Conservation (phyloP, 2,329 filamentous ascomycete genomes). For the Fusarium sulawesiense region DNA sequence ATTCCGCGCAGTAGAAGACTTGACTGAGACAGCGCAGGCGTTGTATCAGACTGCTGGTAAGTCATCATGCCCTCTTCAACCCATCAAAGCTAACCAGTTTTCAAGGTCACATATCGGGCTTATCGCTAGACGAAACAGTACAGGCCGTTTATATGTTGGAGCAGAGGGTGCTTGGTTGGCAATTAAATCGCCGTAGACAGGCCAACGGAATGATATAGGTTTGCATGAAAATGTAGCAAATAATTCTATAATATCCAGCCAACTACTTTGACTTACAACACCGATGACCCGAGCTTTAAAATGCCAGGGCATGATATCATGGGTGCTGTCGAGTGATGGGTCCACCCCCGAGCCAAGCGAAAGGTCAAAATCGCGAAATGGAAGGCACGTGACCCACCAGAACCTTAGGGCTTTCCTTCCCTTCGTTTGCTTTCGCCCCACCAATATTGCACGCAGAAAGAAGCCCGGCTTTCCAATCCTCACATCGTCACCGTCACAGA, state of each 20-base stretch:
- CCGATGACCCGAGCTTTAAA: neutral
- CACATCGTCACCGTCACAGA: slow-evolving; percentile 61
- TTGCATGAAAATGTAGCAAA: neutral
- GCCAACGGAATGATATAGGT: neutral
- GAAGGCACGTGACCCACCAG: slow-evolving; percentile 46
- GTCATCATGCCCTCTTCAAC: neutral
- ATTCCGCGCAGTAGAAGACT: slow-evolving; percentile 48
- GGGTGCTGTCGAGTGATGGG: neutral
- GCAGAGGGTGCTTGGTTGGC: slow-evolving; percentile 51
- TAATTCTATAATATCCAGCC: neutral
- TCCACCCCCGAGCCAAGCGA: slow-evolving; percentile 5
- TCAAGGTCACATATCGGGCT: slow-evolving; percentile 49
- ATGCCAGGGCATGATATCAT: slow-evolving; percentile 25
- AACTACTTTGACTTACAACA: slow-evolving; percentile 2
- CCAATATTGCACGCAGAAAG: slow-evolving; percentile 57
- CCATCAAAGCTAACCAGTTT: slow-evolving; percentile 18
- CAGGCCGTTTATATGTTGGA: slow-evolving; percentile 55
- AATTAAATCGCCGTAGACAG: slow-evolving; percentile 31
- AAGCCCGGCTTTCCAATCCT: slow-evolving; percentile 50
- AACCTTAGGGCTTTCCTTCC: slow-evolving; percentile 53
- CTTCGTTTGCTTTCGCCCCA: slow-evolving; percentile 53
- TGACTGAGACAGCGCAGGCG: slow-evolving; percentile 47
- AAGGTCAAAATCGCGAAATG: neutral
- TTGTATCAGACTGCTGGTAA: slow-evolving; percentile 52
- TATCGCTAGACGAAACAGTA: slow-evolving; percentile 50